Base-by-base conservation (phyloP, 345 rosid species). In the Citrus maxima region DNA sequence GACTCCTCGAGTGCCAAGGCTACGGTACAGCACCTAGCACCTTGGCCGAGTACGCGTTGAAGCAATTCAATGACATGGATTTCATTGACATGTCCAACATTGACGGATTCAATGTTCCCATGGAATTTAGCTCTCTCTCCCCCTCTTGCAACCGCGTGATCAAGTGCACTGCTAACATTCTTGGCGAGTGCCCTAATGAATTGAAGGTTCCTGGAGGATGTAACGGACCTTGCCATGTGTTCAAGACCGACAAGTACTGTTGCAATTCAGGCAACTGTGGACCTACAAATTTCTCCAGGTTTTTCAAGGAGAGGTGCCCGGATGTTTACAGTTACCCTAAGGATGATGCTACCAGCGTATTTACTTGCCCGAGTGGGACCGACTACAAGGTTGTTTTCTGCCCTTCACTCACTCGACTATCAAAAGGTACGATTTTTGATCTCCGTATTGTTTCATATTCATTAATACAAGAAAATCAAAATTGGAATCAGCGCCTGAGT, bases 271-370 rank as follows among this genome's bases (percentile, higher is more conserved):
- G 87, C 3, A 77, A 35, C 8, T 90, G 89, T 71, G 81, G 84
- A 6, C 89, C 89, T 8, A 89, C 90, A 5, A 3, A 37, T 22
- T 80, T 76, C 27, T 87, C 92, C 2, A 84, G 9, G 72, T 89
- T 77, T 66, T 89, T 89, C 69, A 85, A 89, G 76, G 77, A 82
- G 1, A 83, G 87, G 64, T 87, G 92, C 73, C 92, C 92, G 5
- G 89, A 87, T 62, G 89, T 84, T 25, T 87, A 87, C 65, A 86
- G 87, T 78, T 89, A 86, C n/a, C 92, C 89, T 10, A 86, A 87
- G 35, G 92, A 89, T 79, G 89, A 85, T 60, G 75, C 71, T 14
- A 79, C 84, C 42, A 86, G 86, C 46, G 2, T 54, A 22, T 86
- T 83, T 30, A 71, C 84, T 67, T 86, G 86, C 32, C 83, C 85